Evolutionary conservation across 2,329 filamentous ascomycete species (phyloP), one percentile per base, ranked within the genome.

Genomic region (Torrubiella hemipterigena): DNA sequence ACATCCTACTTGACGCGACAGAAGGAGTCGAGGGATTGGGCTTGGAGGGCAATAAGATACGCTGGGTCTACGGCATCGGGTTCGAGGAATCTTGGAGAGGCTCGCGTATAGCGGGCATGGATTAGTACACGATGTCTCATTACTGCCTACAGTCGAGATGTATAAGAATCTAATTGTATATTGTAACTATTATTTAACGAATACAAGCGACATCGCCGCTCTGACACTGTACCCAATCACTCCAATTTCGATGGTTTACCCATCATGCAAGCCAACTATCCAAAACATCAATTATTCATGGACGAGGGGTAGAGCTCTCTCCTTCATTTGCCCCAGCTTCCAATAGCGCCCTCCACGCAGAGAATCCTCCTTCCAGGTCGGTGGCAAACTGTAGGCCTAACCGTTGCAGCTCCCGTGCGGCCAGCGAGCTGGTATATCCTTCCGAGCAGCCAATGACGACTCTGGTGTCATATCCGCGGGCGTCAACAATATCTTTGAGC

Each of bases 51-150:
- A n/a, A n/a, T n/a, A n/a, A n/a, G n/a, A n/a, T n/a, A n/a, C 52
- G 48, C 18, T 86, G 78, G 77, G 68, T 81, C 10, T 58, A 73
- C 15, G 66, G 63, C 28, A 63, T 65, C 25, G 81, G 79, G 0
- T 73, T 80, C 41, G 64, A 74, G 1, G 63, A 77, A 44, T 74
- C 76, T 4, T 86, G 81, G 80, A 55, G 65, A 43, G 60, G n/a
- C n/a, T n/a, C n/a, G n/a, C n/a, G n/a, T n/a, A n/a, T n/a, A n/a
- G n/a, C n/a, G n/a, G n/a, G n/a, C n/a, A n/a, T n/a, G n/a, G n/a
- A n/a, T n/a, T n/a, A n/a, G n/a, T n/a, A n/a, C n/a, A n/a, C n/a
- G n/a, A n/a, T n/a, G n/a, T n/a, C n/a, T n/a, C n/a, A n/a, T n/a
- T n/a, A n/a, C n/a, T n/a, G n/a, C n/a, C n/a, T n/a, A n/a, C n/a